phyloP scores from a whole-genome alignment of 2,329 filamentous ascomycete species.

The Botrytis paeoniae region DNA sequence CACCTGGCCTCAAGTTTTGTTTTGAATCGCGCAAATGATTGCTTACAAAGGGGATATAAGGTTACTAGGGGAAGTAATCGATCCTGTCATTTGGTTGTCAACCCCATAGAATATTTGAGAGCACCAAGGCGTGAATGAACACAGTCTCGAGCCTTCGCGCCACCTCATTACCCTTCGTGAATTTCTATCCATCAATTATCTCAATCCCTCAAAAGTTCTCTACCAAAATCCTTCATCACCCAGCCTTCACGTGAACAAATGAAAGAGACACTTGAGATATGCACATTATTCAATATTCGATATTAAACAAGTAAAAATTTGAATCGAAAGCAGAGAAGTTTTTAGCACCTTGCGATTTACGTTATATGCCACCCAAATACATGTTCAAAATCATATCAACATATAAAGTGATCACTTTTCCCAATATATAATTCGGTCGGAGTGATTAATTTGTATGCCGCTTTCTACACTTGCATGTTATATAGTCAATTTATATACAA shows the following conservation, averaged over 20 bases:
- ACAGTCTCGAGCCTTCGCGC: background rate
- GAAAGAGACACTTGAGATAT: too few relatives aligned
- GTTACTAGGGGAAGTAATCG: background rate
- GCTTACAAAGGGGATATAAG: background rate
- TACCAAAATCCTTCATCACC: background rate
- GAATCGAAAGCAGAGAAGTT: too few relatives aligned
- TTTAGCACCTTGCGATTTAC: too few relatives aligned
- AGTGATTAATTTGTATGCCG: too few relatives aligned
- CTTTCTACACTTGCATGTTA: too few relatives aligned
- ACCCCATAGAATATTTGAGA: rapidly evolving
- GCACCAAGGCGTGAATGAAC: background rate
- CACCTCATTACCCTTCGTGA: background rate
- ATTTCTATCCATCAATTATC: background rate
- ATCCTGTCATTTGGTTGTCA: background rate
- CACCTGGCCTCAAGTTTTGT: background rate
- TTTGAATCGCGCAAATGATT: background rate
- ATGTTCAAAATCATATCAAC: too few relatives aligned
- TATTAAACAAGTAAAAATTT: too few relatives aligned
- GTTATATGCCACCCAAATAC: rapidly evolving
- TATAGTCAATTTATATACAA: background rate
- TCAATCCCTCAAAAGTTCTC: background rate
- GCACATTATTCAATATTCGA: too few relatives aligned
- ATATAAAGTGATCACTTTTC: too few relatives aligned
- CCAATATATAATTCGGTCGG: too few relatives aligned
- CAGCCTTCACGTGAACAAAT: background rate